Base-by-base conservation (phyloP, 495 filamentous ascomycete species). In the Staphylotrichum longicolle region DNA sequence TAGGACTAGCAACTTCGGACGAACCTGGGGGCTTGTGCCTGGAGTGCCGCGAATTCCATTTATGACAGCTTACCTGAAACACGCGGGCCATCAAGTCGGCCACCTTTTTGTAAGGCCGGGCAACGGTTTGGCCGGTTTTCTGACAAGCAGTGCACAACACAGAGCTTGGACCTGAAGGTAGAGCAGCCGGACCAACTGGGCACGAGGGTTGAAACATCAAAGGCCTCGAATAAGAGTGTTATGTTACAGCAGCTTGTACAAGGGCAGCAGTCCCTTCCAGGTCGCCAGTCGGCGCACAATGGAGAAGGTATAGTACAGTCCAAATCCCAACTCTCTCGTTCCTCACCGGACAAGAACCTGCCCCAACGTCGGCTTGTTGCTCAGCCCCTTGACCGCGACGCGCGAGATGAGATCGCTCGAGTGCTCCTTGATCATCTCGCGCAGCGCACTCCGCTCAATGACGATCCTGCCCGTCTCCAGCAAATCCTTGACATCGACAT, bases 401-500 rank as follows among this genome's bases (percentile, higher is more conserved):
- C 68, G 72, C 44, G 70, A 63, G 41, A 77, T 66, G 59, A 96
- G 68, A 77, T 96, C 92, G 69, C 82, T 87, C 77, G 88, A 85
- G 75, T 96, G 93, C 51, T 79, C 74, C 66, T 78, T 74, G 71
- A 96, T 78, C 66, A 98, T 86, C 71, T 80, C 76, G 72, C 87
- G 83, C 74, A 98, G 78, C 47, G 91, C 93, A 60, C 75, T 74
- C 75, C 86, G 86, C 83, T 98, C 94, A 66, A 98, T 88, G 54
- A 97, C 85, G 65, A 97, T 76, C 61, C 91, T 82, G 46, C 88
- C 89, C 45, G 88, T 84, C 78, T 94, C 89, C 69, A 98, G 70
- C 61, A 97, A 74, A 75, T 96, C 88, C 82, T 96, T 97, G 45
- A 97, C 91, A 81, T 97, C 93, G 45, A 97, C 88, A 65, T 96